Conservation (phyloP, 768 basidiomycete species). For the Leccinellum rugosiceps region DNA sequence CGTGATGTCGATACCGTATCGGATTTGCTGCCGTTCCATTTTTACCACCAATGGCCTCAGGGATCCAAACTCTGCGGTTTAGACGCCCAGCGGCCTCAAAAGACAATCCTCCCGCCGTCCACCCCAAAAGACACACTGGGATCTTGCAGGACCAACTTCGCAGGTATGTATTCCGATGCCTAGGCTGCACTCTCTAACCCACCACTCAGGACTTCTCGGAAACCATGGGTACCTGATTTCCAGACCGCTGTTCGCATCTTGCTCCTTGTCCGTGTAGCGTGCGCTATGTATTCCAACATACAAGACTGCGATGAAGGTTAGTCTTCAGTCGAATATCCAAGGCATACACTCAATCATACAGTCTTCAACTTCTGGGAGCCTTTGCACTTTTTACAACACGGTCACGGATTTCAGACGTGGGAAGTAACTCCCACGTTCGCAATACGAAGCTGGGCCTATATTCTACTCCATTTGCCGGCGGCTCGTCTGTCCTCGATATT, state of each 20-base stretch:
- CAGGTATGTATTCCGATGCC: constrained; percentile 41
- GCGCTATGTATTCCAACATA: constrained; percentile 94
- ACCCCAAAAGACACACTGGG: constrained; percentile 52
- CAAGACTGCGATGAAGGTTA: constrained; percentile 96
- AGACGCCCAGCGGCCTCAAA: constrained; percentile 40
- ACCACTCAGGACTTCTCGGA: constrained; percentile 53
- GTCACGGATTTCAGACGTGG: constrained; percentile 97
- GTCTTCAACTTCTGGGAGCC: constrained; percentile 99
- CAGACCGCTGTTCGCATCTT: constrained; percentile 81
- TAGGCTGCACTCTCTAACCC: constrained; percentile 8
- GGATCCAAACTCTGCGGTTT: constrained; percentile 48
- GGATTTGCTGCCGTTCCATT: neutral
- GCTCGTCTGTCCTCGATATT: constrained; percentile 56
- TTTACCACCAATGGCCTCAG: constrained; percentile 37
- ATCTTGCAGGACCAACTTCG: constrained; percentile 80
- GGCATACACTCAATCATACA: constrained; percentile 29
- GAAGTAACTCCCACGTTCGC: constrained; percentile 88
- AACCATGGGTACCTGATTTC: constrained; percentile 85
- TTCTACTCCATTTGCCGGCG: constrained; percentile 74
- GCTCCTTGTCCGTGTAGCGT: constrained; percentile 72
- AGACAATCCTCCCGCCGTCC: constrained; percentile 18
- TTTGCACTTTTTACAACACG: constrained; percentile 83
- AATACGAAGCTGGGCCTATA: constrained; percentile 95
- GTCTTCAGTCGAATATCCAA: neutral
- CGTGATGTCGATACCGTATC: neutral